Conservation (phyloP, 768 basidiomycete genomes). For the Gloeopeniophorella convolvens region DNA sequence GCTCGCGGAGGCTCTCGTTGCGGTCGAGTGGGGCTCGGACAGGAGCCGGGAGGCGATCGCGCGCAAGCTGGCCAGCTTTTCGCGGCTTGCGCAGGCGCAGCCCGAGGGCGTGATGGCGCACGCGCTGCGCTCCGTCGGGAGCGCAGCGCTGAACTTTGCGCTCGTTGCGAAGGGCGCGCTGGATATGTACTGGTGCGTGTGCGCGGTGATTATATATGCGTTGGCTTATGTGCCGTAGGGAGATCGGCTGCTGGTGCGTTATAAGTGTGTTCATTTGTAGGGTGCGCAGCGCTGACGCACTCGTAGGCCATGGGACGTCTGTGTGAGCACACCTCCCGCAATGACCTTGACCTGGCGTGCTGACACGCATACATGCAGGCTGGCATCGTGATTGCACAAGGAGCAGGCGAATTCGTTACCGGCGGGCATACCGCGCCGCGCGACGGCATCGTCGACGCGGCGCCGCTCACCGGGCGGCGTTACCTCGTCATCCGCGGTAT, state of each 20-base stretch:
- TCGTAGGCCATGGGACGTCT: constrained; percentile 78
- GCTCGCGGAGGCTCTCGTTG: constrained; percentile 68
- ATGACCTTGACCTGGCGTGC: too few species aligned
- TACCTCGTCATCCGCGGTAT: constrained; percentile 74
- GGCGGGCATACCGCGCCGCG: constrained; percentile 48
- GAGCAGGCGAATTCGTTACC: constrained; percentile 77
- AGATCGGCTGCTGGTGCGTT: constrained; percentile 68
- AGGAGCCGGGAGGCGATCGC: constrained; percentile 46
- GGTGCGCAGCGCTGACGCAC: background rate
- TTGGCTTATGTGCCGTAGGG: constrained; percentile 38
- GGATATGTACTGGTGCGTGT: constrained; percentile 76
- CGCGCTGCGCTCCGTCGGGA: constrained; percentile 75
- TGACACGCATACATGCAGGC: too few species aligned
- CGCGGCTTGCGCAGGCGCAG: constrained; percentile 68
- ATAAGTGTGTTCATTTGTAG: background rate
- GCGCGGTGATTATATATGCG: background rate
- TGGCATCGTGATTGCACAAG: constrained; percentile 84
- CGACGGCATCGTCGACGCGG: constrained; percentile 52
- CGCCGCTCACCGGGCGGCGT: constrained; percentile 70
- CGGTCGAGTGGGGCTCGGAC: constrained; percentile 88
- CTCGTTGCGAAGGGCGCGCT: constrained; percentile 85
- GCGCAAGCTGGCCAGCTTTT: constrained; percentile 61
- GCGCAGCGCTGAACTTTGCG: constrained; percentile 75
- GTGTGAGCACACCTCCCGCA: constrained; percentile 34
- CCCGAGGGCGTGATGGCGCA: constrained; percentile 73